Evolutionary conservation across 306 rosid species (phyloP).

Genomic region (Quercus gilva): DNA sequence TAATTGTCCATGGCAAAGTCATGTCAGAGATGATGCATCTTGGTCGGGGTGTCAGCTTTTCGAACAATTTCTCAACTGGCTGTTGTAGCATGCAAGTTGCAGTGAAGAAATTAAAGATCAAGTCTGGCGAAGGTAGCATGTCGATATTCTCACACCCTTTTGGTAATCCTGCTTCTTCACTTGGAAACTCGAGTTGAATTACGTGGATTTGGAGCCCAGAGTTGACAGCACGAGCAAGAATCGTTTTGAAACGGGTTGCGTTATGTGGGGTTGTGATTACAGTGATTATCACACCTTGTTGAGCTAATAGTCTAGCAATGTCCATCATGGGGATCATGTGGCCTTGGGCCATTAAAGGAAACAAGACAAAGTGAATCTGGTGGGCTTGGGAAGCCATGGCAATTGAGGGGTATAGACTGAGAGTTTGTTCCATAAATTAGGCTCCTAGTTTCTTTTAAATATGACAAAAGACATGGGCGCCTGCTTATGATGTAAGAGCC

Average conservation of each 20-base stretch:
- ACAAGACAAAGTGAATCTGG: slow-evolving; percentile 25
- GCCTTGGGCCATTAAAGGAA: slow-evolving; percentile 42
- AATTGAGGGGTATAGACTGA: not conserved
- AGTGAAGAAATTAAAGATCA: slow-evolving; percentile 18
- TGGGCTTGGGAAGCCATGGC: not conserved
- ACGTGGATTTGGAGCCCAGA: slow-evolving; percentile 22
- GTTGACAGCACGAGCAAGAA: slow-evolving; percentile 8
- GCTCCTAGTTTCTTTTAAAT: not conserved
- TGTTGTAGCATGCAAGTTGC: slow-evolving; percentile 31
- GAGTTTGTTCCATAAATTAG: not conserved
- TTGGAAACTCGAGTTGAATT: slow-evolving; percentile 20
- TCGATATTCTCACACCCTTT: slow-evolving; percentile 63
- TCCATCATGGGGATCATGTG: slow-evolving; percentile 49
- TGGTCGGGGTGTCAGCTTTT: slow-evolving; percentile 41
- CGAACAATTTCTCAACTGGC: slow-evolving; percentile 34
- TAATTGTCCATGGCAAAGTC: slow-evolving; percentile 29
- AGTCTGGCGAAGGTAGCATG: slow-evolving; percentile 43
- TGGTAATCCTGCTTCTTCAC: slow-evolving; percentile 44
- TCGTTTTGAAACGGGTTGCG: slow-evolving; percentile 22
- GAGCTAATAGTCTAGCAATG: slow-evolving; percentile 29
- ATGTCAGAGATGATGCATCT: slow-evolving; percentile 62
- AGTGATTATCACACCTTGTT: slow-evolving; percentile 19
- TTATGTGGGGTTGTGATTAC: slow-evolving; percentile 34
- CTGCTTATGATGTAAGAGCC: slow-evolving; percentile 31
- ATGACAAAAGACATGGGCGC: not conserved